These are phyloP conservation scores for Scheffersomyces insectosa DNA, from an alignment of 1,139 yeast genomes.

Conservation along the genomic window DNA sequence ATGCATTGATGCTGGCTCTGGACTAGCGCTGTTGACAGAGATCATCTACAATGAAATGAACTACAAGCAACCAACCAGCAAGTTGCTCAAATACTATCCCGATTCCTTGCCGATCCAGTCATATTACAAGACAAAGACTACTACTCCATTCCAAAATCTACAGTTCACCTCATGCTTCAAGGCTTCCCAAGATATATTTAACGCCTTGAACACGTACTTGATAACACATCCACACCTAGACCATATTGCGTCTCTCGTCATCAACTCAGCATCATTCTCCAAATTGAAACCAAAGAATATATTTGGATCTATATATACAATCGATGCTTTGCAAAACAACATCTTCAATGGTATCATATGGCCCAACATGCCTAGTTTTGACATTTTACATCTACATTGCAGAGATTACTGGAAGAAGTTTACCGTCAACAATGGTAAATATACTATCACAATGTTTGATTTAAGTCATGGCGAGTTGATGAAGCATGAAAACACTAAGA, in stretches of 20 bases:
- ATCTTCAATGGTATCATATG: constrained; percentile 76
- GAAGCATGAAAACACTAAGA: constrained; percentile 7
- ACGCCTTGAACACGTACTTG: constrained; percentile 46
- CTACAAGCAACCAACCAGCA: constrained; percentile 5
- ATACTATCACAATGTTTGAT: constrained; percentile 32
- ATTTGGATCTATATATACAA: constrained; percentile 56
- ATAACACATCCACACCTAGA: constrained; percentile 87
- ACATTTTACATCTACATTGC: constrained; percentile 24
- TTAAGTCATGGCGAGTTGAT: constrained; percentile 40
- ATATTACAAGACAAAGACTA: constrained; percentile 20
- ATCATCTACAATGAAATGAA: constrained; percentile 37
- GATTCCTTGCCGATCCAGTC: constrained; percentile 21
- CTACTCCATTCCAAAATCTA: constrained; percentile 32
- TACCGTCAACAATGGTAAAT: constrained; percentile 19
- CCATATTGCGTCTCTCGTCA: constrained; percentile 67
- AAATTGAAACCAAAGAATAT: constrained; percentile 35
- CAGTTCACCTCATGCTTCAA: constrained; percentile 9
- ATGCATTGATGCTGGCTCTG: constrained; percentile 81
- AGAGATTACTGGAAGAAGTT: constrained; percentile 17
- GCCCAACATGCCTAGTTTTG: constrained; percentile 65
- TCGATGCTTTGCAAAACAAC: constrained; percentile 51
- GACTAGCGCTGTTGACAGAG: constrained; percentile 58
- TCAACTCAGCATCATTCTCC: constrained; percentile 66
- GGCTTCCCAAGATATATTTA: constrained; percentile 30
- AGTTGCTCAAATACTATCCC: constrained; percentile 24